phyloP scores from a whole-genome alignment of 305 asterid genomes.

The Fraxinus nigra region DNA sequence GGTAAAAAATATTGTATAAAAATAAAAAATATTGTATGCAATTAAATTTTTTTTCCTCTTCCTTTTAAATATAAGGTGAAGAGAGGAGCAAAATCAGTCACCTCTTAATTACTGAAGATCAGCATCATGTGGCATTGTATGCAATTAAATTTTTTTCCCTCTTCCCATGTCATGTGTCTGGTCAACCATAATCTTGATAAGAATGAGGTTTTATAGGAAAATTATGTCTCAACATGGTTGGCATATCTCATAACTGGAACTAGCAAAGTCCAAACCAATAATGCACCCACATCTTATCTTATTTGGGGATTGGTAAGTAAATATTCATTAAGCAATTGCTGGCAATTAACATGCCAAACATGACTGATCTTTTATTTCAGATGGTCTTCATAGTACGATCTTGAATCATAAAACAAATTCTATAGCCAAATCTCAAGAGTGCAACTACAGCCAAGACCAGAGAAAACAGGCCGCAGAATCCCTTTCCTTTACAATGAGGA shows the following conservation, averaged over 20 bases:
- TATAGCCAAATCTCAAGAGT: slow-evolving; percentile 12
- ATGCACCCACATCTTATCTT: not conserved
- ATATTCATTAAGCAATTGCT: not conserved
- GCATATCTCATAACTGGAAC: not conserved
- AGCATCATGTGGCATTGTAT: not conserved
- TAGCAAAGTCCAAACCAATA: not conserved
- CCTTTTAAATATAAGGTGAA: not conserved
- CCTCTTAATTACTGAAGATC: not conserved
- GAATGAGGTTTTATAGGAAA: not conserved
- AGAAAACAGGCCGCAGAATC: not conserved
- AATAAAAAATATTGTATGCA: not conserved
- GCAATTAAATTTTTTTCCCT: too few species aligned
- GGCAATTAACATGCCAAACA: not conserved
- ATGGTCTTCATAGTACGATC: not conserved
- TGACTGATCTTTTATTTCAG: not conserved
- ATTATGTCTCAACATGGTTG: not conserved
- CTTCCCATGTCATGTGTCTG: not conserved
- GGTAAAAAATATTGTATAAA: too few species aligned
- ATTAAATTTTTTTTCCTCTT: not conserved
- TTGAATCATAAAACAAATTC: slow-evolving; percentile 5
- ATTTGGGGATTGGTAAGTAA: not conserved
- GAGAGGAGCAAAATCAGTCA: not conserved
- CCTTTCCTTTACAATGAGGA: slow-evolving; percentile 19
- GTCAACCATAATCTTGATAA: not conserved
- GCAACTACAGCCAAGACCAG: slow-evolving; percentile 4